phyloP scores from a whole-genome alignment of 1,139 yeast genomes.

The Pneumocystis canis region DNA sequence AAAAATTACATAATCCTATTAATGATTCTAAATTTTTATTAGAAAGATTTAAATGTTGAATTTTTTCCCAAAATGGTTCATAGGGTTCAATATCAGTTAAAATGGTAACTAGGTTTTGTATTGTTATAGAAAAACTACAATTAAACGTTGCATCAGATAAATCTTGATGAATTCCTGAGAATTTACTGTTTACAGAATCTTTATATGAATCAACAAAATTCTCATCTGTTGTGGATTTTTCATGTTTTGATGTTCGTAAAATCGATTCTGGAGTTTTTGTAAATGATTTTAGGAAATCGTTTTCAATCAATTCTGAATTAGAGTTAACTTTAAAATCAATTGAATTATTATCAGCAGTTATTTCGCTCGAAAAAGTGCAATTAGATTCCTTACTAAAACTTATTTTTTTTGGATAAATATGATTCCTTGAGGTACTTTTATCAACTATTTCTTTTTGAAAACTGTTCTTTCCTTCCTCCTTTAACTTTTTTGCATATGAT shows the following conservation, averaged over 20 bases:
- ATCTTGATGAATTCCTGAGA: neutral
- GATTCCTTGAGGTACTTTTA: neutral
- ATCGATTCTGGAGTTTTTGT: neutral
- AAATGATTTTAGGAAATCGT: neutral
- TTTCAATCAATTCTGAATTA: neutral
- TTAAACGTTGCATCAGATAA: slow-evolving; percentile 1
- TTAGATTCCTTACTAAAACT: neutral
- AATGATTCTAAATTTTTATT: slow-evolving; percentile 22
- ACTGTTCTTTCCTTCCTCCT: neutral
- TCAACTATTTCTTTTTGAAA: neutral
- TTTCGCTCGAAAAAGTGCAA: neutral
- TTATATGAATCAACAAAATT: slow-evolving; percentile 1
- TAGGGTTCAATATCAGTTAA: slow-evolving; percentile 24
- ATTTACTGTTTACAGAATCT: neutral
- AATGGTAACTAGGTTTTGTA: slow-evolving; percentile 21
- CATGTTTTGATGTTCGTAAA: slow-evolving; percentile 5
- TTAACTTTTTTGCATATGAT: neutral
- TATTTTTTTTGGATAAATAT: neutral
- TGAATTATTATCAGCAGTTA: neutral
- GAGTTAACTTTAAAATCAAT: neutral
- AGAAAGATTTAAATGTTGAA: slow-evolving; percentile 23
- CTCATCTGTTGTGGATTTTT: neutral
- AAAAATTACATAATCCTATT: slow-evolving; percentile 24
- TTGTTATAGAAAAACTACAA: slow-evolving; percentile 15
- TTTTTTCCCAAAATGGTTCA: slow-evolving; percentile 26